Percentiles rank a stretch among this genome's conserved stretches.
phyloP scores from a whole-genome alignment of 2,329 filamentous ascomycete genomes.

The Pestalotiopsis sp. region DNA sequence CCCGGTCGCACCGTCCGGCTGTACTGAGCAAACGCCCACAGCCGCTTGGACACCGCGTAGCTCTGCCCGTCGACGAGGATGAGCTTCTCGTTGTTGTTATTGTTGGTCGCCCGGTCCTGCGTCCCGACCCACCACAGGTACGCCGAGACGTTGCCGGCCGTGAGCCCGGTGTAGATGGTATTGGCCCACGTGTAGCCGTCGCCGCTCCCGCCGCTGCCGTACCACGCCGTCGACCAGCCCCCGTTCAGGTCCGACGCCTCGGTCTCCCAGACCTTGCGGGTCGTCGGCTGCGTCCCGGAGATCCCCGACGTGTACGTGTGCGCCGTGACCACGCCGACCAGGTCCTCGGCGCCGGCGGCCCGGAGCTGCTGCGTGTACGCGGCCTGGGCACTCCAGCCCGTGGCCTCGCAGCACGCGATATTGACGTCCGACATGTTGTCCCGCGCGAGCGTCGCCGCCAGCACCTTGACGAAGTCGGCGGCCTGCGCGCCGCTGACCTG shows the following conservation, averaged over 20 bases:
- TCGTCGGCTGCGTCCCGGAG: conserved; percentile 30
- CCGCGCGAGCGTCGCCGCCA: conserved; percentile 42
- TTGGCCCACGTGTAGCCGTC: conserved; percentile 53
- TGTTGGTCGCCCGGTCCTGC: conserved; percentile 22
- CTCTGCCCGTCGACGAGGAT: conserved; percentile 23
- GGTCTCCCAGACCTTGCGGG: conserved; percentile 46
- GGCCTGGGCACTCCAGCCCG: conserved; percentile 32
- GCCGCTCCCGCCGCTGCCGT: conserved; percentile 39
- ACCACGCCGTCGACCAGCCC: conserved; percentile 42
- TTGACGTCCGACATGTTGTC: conserved; percentile 22
- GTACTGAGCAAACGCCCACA: conserved; percentile 34
- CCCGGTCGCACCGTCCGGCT: conserved; percentile 33
- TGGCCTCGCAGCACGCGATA: conserved; percentile 45
- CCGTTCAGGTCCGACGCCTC: conserved; percentile 47
- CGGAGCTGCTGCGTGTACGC: conserved; percentile 17
- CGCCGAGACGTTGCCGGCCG: conserved; percentile 43
- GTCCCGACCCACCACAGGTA: conserved; percentile 44
- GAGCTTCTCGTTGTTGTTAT: conserved; percentile 30
- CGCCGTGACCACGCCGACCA: conserved; percentile 41
- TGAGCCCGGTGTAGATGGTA: conserved; percentile 45
- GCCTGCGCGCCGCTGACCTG: conserved; percentile 46
- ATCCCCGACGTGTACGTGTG: conserved; percentile 44
- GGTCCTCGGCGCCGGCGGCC: conserved; percentile 31
- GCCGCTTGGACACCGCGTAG: conserved; percentile 21
- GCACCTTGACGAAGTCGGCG: conserved; percentile 52